Percentiles rank a stretch among this genome's conserved stretches.
phyloP scores from a whole-genome alignment of 2,329 filamentous ascomycete genomes.

The Fusarium globosum region DNA sequence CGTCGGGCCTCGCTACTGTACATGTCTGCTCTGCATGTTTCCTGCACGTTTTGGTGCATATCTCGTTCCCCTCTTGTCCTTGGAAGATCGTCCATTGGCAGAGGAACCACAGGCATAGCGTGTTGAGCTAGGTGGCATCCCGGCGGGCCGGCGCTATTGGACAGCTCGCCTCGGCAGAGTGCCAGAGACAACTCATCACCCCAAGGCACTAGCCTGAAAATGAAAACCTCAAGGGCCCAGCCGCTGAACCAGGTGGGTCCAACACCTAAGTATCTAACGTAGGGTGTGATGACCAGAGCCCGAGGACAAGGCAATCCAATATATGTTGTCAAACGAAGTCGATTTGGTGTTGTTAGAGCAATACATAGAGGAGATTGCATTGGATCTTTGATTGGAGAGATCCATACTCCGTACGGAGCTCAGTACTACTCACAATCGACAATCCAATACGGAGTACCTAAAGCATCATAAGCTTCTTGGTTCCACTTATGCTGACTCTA shows the following conservation, averaged over 20 bases:
- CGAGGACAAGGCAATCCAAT: not conserved
- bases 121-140: conserved; percentile 43
- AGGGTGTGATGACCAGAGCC: not conserved
- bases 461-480: conserved; percentile 2
- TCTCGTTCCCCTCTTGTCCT: conserved; percentile 26
- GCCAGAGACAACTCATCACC: conserved; percentile 56
- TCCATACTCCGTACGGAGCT: not conserved
- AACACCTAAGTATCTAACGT: not conserved
- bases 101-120: conserved; percentile 33
- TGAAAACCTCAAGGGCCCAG: conserved; percentile 22
- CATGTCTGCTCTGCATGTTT: conserved; percentile 5
- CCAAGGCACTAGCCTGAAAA: conserved; percentile 33
- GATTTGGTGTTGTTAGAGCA: not conserved
- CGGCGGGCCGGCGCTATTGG: conserved; percentile 50
- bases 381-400: not conserved
- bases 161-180: conserved; percentile 50
- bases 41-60: conserved; percentile 28
- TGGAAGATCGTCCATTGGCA: conserved; percentile 34
- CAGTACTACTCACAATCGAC: not conserved
- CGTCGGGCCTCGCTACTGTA: conserved; percentile 32
- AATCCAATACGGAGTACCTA: not conserved
- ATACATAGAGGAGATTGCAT: not conserved
- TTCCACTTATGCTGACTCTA: conserved; percentile 2
- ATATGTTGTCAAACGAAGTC: not conserved
- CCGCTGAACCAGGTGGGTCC: conserved; percentile 3